Evolutionary conservation across 1,284 basidiomycete species (phyloP), one percentile per base, ranked within the genome.

Genomic region (Cryptococcus hybrid): DNA sequence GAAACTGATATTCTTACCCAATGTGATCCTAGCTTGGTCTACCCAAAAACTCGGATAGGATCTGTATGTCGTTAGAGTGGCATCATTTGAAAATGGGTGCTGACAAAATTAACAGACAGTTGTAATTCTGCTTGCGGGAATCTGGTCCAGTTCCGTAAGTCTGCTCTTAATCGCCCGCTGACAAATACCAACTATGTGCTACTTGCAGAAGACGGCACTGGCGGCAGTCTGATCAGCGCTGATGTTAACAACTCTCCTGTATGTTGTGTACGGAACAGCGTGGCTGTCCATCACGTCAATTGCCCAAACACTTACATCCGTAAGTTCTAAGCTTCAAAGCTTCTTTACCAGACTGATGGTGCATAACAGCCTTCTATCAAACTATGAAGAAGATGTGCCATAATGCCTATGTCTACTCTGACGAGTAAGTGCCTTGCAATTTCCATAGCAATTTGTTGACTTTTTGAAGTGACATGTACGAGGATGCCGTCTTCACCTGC

Each of bases 21-120:
- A 11, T 69, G 67, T 50, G 67, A 69, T 61, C 56, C 65, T 7
- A 56, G 51, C 12, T 55, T 69, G 13, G 61, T 60, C 2, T 62
- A 35, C 42, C 67, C 67, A 11, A 44, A 54, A 65, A 65, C 0
- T 58, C 58, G 7, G 48, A 58, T 47, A 49, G 56, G 39, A 57
- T 69, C 47, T 69, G 67, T 67, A 46, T 46, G 65, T 59, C 6
- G 6, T n/a, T 45, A 15, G 8, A 55, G 42, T 49, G 36, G 43
- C 39, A 52, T 52, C 51, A 5, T 52, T 44, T 45, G 51, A 24
- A 12, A 18, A 43, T 9, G 12, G 52, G 39, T 12, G 42, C 52
- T 49, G 47, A 54, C 43, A 12, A 34, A 2, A 35, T 24, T 35
- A 47, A 6, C 18, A 65, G 65, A 62, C 53, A 51, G 59, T 39